Base-by-base conservation (phyloP, 768 basidiomycete genomes). In the Clitopilus passeckerianus region DNA sequence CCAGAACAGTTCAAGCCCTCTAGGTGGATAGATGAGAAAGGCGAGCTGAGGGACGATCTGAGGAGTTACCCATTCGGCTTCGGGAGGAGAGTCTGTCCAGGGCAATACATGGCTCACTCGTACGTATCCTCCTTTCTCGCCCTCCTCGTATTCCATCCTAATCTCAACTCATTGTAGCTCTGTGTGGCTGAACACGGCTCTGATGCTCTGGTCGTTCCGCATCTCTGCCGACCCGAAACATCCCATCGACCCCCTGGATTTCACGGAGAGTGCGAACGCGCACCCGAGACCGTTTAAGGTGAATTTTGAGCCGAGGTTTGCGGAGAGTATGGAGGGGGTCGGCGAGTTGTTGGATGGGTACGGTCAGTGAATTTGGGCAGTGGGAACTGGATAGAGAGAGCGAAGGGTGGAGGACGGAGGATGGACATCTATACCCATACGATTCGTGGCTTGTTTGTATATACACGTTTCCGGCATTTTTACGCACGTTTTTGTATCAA, bases 61-160 rank as follows among this genome's bases (percentile, higher is more conserved):
- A 81, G 77, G 64, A 72, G 76, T 27, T 85, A 77, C 56, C 71
- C 79, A 23, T 87, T 85, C 57, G 85, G 86, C 1, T 86, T 84
- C 57, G 85, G 84, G 14, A 69, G 83, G 18, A 82, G 86, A n/a
- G 76, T 87, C 5, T 90, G 87, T 60, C 86, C 86, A 0, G 87
- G 87, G 0, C 81, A 83, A 64, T 79, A 86, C 66, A 80, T 90
- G 33, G 87, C 81, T 6, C 74, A 72, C 58, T 68, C 70, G 78
- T 74, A 61, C 65, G 46, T 50, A 71, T 50, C n/a, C 20, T 68
- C 0, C 12, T 18, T 12, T 41, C 10, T 33, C 24, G 16, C 33
- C 8, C 23, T 8, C 23, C 16, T 10, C 2, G 34, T 41, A 2
- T 2, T 9, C 56, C 20, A 54, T 56, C 24, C 27, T 6, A n/a